phyloP scores from a whole-genome alignment of 108 stramenopile species.

The Chaetoceros tenuissimus region DNA sequence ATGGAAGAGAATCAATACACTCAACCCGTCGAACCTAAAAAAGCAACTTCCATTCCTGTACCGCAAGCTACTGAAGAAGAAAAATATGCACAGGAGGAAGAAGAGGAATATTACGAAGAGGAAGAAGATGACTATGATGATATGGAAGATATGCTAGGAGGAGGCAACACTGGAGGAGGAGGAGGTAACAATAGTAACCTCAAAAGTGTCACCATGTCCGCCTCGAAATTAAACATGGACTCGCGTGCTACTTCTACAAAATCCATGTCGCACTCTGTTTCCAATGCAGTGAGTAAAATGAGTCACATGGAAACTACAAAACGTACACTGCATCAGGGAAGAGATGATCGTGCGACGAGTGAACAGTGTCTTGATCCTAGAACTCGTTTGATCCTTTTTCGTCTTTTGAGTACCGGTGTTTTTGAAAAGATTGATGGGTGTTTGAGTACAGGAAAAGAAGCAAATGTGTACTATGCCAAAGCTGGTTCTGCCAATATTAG shows the following conservation, averaged over 20 bases:
- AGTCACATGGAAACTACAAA: conserved; percentile 80
- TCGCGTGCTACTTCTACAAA: conserved; percentile 1
- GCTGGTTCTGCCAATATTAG: conserved; percentile 37
- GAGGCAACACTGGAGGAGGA: conserved; percentile 7
- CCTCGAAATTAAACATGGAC: conserved; percentile 62
- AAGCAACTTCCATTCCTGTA: conserved; percentile 16
- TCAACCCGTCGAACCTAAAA: conserved; percentile 15
- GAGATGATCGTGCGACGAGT: conserved; percentile 92
- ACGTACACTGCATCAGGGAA: conserved; percentile 74
- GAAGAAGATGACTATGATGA: conserved; percentile 37
- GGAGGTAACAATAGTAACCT: conserved; percentile 1
- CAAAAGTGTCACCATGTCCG: conserved; percentile 6
- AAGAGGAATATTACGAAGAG: conserved; percentile 12
- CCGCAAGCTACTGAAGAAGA: not conserved
- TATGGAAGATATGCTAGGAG: conserved; percentile 26
- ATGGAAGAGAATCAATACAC: conserved; percentile 12
- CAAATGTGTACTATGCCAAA: conserved; percentile 97
- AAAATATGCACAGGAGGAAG: not conserved
- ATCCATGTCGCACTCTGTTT: conserved; percentile 64
- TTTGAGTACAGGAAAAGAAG: conserved; percentile 97
- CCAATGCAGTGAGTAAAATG: conserved; percentile 84
- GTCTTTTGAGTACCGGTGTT: conserved; percentile 87
- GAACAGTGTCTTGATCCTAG: conserved; percentile 96
- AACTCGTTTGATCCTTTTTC: conserved; percentile 93
- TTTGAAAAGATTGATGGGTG: conserved; percentile 93